Evolutionary conservation across 2,329 filamentous ascomycete species (phyloP).

Genomic region (Botryosphaeria dothidea): DNA sequence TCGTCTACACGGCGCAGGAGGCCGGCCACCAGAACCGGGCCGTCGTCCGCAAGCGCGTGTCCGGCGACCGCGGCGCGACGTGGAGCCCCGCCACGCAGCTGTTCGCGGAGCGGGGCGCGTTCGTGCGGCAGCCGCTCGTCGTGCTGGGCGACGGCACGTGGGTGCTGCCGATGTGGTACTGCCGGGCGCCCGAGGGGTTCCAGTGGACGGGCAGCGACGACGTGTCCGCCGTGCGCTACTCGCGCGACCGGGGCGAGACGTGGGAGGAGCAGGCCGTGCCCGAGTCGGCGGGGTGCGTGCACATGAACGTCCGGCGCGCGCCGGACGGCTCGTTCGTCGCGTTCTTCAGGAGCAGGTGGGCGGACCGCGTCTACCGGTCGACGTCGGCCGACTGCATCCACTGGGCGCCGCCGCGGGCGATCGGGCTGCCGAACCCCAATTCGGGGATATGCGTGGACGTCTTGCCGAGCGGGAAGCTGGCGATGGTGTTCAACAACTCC

Average conservation of each 20-base stretch:
- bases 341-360: slow-evolving; percentile 48
- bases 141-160: slow-evolving; percentile 41
- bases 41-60: slow-evolving; percentile 40
- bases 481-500: slow-evolving; percentile 46
- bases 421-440: slow-evolving; percentile 46
- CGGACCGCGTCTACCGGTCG: slow-evolving; percentile 46
- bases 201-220: slow-evolving; percentile 50
- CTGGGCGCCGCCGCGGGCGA: slow-evolving; percentile 41
- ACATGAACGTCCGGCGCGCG: slow-evolving; percentile 46
- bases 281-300: slow-evolving; percentile 42
- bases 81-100: slow-evolving; percentile 39
- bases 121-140: slow-evolving; percentile 45
- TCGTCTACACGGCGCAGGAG: slow-evolving; percentile 49
- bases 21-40: slow-evolving; percentile 48
- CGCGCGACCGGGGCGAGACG: slow-evolving; percentile 39
- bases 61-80: slow-evolving; percentile 36
- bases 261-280: slow-evolving; percentile 44
- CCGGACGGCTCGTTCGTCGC: slow-evolving; percentile 35
- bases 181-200: slow-evolving; percentile 41
- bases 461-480: slow-evolving; percentile 37
- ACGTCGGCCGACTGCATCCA: slow-evolving; percentile 42
- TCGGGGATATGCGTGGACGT: slow-evolving; percentile 45
- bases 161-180: slow-evolving; percentile 48
- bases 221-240: slow-evolving; percentile 42
- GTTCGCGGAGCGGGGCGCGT: slow-evolving; percentile 40